Evolutionary conservation across 2,329 filamentous ascomycete genomes (phyloP), one percentile per base, ranked within the genome.

Genomic region (Fusarium clavum): DNA sequence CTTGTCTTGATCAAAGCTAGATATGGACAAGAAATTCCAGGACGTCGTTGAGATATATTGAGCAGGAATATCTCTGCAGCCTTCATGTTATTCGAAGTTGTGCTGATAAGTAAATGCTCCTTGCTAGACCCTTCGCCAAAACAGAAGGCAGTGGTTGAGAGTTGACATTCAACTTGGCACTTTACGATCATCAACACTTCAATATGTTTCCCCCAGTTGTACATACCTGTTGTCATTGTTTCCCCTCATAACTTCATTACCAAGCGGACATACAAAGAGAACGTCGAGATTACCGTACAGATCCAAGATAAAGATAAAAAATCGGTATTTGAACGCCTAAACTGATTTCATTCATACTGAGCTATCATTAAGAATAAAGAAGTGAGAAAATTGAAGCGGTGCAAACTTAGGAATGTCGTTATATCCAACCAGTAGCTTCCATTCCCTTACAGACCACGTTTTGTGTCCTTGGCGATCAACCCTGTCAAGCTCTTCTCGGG

Each of bases 391-490:
- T 34, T 54, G 22, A 67, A 45, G 44, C 27, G 57, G 55, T 40
- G 41, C 25, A 52, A 70, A 63, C 38, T 30, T 62, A 55, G 55
- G 49, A 59, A 65, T 58, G 30, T 38, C 24, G 34, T 51, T 43
- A 51, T 59, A 65, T 60, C 57, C 64, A 65, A 56, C 59, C 59
- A 57, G 18, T 18, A 34, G 34, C 32, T 25, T 53, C 24, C 45
- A 34, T 34, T 38, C 71, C 38, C 18, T 29, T 70, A 70, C 30
- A 81, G 63, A 27, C 88, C 88, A 40, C 88, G 83, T 82, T 90
- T 90, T 48, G 81, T 80, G 74, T 91, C 88, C 80, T 90, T 91
- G 46, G 88, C 88, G 66, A 81, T 78, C 49, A 86, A 71, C 1
- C 88, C 88, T 22, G 80, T 79, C 48, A 91, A 77, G 34, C 79